Evolutionary conservation across 305 asterid genomes (phyloP).

Genomic region (Stenogyne calaminthoides): DNA sequence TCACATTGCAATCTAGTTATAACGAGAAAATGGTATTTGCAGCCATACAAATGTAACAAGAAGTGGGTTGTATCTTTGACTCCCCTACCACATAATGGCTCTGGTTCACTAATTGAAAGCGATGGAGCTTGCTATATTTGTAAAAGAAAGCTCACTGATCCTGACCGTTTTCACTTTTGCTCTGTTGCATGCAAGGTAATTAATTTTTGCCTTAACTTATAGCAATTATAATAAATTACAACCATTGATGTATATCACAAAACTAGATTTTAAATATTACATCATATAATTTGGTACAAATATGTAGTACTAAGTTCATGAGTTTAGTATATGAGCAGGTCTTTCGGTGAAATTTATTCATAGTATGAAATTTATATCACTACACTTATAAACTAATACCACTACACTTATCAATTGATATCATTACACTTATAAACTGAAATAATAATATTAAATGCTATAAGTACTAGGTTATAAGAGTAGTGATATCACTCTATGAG

Average conservation of each 20-base stretch:
- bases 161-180: conserved; percentile 34
- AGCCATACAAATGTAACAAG: conserved; percentile 48
- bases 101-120: conserved; percentile 40
- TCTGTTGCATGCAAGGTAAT: conserved; percentile 48
- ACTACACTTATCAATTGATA: too few species aligned
- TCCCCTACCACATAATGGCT: conserved; percentile 50
- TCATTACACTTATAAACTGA: too few species aligned
- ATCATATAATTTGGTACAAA: background rate
- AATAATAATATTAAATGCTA: too few species aligned
- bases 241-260: background rate
- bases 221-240: too few species aligned
- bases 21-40: background rate
- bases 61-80: conserved; percentile 46
- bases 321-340: too few species aligned
- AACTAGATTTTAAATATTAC: background rate
- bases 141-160: conserved; percentile 38
- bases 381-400: too few species aligned
- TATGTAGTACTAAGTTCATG: background rate
- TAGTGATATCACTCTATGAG: too few species aligned
- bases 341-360: too few species aligned
- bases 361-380: too few species aligned
- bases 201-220: too few species aligned
- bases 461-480: too few species aligned
- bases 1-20: too few species aligned
- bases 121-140: conserved; percentile 44